These are phyloP conservation scores for Fusarium gaditjirri DNA, from an alignment of 2,329 filamentous ascomycete genomes.

Conservation along the genomic window DNA sequence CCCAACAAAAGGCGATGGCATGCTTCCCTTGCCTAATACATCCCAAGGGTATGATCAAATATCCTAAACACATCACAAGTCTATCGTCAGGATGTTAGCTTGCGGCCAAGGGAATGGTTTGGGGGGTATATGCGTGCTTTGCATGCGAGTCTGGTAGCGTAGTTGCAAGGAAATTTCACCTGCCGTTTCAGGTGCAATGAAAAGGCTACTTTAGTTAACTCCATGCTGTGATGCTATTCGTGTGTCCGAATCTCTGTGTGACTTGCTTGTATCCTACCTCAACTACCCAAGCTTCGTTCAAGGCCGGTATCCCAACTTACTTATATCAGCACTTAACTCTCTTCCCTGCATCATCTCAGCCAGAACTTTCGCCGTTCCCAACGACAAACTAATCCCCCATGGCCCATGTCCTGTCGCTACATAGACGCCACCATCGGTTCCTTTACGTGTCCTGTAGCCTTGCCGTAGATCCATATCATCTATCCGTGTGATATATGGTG, in stretches of 20 bases:
- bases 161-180: background rate
- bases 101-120: accelerated
- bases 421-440: slow-evolving; percentile 71
- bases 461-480: slow-evolving; percentile 65
- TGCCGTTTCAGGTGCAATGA: background rate
- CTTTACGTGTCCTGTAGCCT: slow-evolving; percentile 54
- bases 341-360: slow-evolving; percentile 74
- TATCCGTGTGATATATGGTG: slow-evolving; percentile 70
- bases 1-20: background rate
- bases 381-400: slow-evolving; percentile 74
- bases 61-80: no score
- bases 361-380: slow-evolving; percentile 77
- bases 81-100: background rate
- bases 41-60: background rate
- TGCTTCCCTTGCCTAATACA: background rate
- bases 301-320: slow-evolving; percentile 30
- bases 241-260: background rate
- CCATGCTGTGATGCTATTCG: background rate
- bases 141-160: background rate
- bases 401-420: slow-evolving; percentile 79
- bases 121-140: background rate
- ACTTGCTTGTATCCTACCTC: background rate
- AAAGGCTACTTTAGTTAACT: background rate
- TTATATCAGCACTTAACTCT: slow-evolving; percentile 67
- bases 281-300: background rate